Evolutionary conservation across 2,329 filamentous ascomycete genomes (phyloP), one percentile per base, ranked within the genome.

Genomic region (Myriosclerotinia curreyana): DNA sequence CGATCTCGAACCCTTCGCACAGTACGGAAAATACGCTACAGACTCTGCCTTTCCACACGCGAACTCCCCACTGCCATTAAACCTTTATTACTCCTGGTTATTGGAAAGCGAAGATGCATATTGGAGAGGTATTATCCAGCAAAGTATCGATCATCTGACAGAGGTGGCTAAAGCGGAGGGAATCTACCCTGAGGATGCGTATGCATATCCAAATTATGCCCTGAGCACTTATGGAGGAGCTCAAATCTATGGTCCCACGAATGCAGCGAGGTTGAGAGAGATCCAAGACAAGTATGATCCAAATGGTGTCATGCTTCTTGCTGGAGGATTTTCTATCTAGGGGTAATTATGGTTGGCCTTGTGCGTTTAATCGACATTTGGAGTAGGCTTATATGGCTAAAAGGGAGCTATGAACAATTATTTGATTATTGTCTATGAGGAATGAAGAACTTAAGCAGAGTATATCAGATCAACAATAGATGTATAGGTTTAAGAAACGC

Each of bases 241-340:
- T 11, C 63, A 67, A 36, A 20, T 70, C 6, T 78, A 77, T 66
- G 77, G 77, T 0, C 62, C 67, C 36, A 67, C 69, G 36, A 78
- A 75, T 54, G 60, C 75, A 31, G 66, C 68, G n/a, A 71, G 66
- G 20, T 60, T 74, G 51, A 70, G 65, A 46, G 22, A 15, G 9
- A 62, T 73, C 28, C 66, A 65, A 15, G 53, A 55, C 40, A 66
- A 68, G 31, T 73, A 71, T 66, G 71, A 74, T 56, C 70, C 72
- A 0, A 50, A 67, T 8, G 53, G 67, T 11, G 59, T 75, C 20
- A 75, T 75, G 74, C 34, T 60, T 6, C 64, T 70, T 58, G 56
- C 68, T 20, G 68, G 65, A 14, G 69, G 68, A 3, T 70, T 69
- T 36, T 51, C 54, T 54, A 46, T 62, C 20, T 62, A 54, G 50